Evolutionary conservation across 2,329 filamentous ascomycete genomes (phyloP), one percentile per base, ranked within the genome.

Genomic region (Fusarium liriodendri): DNA sequence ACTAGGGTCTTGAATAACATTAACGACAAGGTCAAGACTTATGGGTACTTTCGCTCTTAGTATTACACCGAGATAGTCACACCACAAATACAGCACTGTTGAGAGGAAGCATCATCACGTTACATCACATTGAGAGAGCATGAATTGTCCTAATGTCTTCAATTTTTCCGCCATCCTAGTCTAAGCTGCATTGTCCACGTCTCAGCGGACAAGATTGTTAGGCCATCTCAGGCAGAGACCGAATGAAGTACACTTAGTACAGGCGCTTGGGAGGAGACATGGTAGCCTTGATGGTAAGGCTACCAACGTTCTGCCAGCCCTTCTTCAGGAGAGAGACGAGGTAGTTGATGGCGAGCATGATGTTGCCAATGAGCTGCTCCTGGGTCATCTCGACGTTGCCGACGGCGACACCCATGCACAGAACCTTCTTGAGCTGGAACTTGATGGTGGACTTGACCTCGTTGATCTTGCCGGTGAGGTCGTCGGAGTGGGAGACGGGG

Each of bases 381-480:
- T 95, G 89, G 78, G 91, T 93, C 97, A 99, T 99, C 82, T 93
- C 95, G 82, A 99, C 97, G 88, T 99, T 98, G 85, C 97, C 97
- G 84, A 99, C 94, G 81, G 97, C 97, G 85, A 98, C 96, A 93
- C 96, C 97, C 92, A 99, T 95, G 92, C 97, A 99, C 81, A 99
- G 92, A 86, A 99, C 97, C 94, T 99, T 99, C 95, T 99, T 99
- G 84, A 99, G 91, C 92, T 99, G 95, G 94, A 99, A 99, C 93
- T 99, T 99, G 93, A 99, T 98, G 87, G 97, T 99, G 82, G 95
- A 98, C 94, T 98, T 98, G 92, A 99, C 96, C 87, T 99, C 97
- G 89, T 90, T 98, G 90, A 98, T 95, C 93, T 98, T 98, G 90
- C 88, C 91, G 85, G 88, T 90, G 80, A 99, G 92, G 86, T 98